Evolutionary conservation across 148 eudicot genomes (phyloP).

Genomic region (Silene conica): DNA sequence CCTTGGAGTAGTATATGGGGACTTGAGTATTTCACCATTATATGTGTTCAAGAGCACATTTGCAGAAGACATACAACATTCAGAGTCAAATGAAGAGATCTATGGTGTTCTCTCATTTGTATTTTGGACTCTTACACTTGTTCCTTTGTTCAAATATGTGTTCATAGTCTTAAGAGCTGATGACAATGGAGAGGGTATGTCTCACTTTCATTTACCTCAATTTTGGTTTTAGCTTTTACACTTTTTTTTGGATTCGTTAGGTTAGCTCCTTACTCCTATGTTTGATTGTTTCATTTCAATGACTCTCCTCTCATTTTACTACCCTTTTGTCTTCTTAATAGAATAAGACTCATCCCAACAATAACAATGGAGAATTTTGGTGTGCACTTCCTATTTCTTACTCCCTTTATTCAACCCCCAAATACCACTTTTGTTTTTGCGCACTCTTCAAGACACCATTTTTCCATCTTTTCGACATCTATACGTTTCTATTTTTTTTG

Average conservation of each 20-base stretch:
- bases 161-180: slow-evolving; percentile 92
- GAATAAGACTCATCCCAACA: not conserved
- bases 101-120: slow-evolving; percentile 80
- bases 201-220: not conserved
- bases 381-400: too few species aligned
- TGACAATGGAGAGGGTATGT: slow-evolving; percentile 88
- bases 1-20: slow-evolving; percentile 93
- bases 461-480: too few species aligned
- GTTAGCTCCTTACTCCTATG: not conserved
- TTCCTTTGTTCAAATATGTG: slow-evolving; percentile 78
- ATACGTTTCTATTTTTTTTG: too few species aligned
- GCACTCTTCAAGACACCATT: too few species aligned
- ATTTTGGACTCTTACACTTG: slow-evolving; percentile 77
- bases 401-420: too few species aligned
- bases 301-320: not conserved
- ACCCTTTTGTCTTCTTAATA: not conserved
- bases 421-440: too few species aligned
- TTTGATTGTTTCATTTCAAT: too few species aligned
- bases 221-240: not conserved
- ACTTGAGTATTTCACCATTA: slow-evolving; percentile 83
- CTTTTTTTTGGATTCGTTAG: not conserved
- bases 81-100: slow-evolving; percentile 80
- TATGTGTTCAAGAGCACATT: slow-evolving; percentile 88
- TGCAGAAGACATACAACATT: slow-evolving; percentile 82
- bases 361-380: not conserved